Percentiles rank a stretch among this genome's conserved stretches.
Conservation (phyloP, 768 basidiomycete species). For the Butyriboletus loyo region DNA sequence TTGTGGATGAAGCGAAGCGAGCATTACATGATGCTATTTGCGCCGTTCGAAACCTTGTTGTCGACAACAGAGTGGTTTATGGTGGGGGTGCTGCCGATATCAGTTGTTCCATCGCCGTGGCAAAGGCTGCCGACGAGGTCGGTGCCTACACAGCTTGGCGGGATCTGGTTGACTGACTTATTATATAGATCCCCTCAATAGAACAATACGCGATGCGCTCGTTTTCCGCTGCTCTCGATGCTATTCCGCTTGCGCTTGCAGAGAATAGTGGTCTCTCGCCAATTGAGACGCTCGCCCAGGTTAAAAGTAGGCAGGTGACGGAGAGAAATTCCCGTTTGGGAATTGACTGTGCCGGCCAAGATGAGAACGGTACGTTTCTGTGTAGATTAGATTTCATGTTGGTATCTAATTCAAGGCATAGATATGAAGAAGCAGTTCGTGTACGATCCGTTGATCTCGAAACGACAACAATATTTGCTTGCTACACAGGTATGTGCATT, state of each 20-base stretch:
- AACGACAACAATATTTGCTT: constrained; percentile 93
- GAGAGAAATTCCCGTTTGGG: constrained; percentile 85
- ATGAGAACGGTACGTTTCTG: constrained; percentile 70
- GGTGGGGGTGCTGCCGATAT: constrained; percentile 99
- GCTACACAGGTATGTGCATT: constrained; percentile 79
- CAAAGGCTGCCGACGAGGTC: constrained; percentile 93
- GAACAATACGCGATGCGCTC: constrained; percentile 99
- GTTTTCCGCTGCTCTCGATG: constrained; percentile 93
- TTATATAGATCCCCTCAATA: constrained; percentile 80
- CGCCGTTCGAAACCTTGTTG: constrained; percentile 91
- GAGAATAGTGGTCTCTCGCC: constrained; percentile 97
- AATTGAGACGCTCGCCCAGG: constrained; percentile 94
- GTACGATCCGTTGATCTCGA: constrained; percentile 95
- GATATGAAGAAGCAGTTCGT: constrained; percentile 99
- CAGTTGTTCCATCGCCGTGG: constrained; percentile 88
- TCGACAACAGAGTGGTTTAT: constrained; percentile 96
- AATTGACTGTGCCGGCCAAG: constrained; percentile 86
- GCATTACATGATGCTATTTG: constrained; percentile 98
- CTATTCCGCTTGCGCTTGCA: constrained; percentile 93
- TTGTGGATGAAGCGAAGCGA: constrained; percentile 98
- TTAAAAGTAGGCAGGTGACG: constrained; percentile 87
- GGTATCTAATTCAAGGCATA: constrained; percentile 29
- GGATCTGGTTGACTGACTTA: not conserved
- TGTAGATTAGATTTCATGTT: not conserved
- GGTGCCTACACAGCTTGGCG: constrained; percentile 8